Evolutionary conservation across 1,284 basidiomycete species (phyloP), one percentile per base, ranked within the genome.

Genomic region (Porodaedalea pini): DNA sequence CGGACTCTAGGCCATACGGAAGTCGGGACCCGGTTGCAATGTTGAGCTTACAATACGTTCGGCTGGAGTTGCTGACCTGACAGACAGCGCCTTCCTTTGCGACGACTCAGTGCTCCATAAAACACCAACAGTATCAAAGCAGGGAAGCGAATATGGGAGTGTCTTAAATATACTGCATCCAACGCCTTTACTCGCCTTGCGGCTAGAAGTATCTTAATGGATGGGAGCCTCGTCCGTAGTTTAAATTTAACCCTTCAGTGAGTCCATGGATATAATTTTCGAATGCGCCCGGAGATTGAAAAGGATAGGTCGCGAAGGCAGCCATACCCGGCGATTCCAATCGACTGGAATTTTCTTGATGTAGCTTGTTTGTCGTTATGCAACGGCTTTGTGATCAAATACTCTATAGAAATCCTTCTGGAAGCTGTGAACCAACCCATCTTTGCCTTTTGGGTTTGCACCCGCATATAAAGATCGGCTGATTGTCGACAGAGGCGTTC

Each of bases 301-400:
- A 57, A 51, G 37, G 15, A 45, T 52, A 45, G 56, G 32, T 51
- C 56, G 50, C 40, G 56, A 44, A 51, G 44, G 31, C 2, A 36
- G 32, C 31, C 39, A 49, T 29, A 49, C 40, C 52, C 55, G 47
- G 23, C 55, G 48, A 47, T 44, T 55, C 19, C 47, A 29, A 39
- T 27, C 47, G 49, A 48, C 39, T 6, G 36, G 41, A 52, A 52
- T 44, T 44, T 36, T 41, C 40, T 34, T 57, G 56, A 57, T 57
- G 49, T 51, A 40, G 43, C 32, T 56, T 43, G 50, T 45, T 44
- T 52, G 56, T 57, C 34, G 48, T 44, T 44, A 44, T 27, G 56
- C 56, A 57, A 57, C 56, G 41, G 25, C 27, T 45, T 25, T 32
- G 32, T 41, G 36, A 52, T 52, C 47, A 48, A 45, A 34, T 40